phyloP scores from a whole-genome alignment of 257 asterid genomes.

The Gentiana macrophylla region DNA sequence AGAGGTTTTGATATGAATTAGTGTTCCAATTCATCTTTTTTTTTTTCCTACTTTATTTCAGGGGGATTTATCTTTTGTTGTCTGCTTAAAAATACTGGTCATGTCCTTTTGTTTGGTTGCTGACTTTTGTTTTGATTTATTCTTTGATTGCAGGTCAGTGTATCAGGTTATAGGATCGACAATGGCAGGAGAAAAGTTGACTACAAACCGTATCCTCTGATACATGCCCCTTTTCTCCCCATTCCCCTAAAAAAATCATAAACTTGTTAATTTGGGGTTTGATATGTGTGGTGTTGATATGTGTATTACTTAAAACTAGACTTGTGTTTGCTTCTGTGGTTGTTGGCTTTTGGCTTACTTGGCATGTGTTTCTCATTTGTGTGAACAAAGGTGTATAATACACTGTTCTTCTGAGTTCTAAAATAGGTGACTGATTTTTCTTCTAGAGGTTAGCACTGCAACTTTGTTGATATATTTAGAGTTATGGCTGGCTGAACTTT shows the following conservation, averaged over 20 bases:
- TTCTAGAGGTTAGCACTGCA: background rate
- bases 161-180: slow-evolving; percentile 21
- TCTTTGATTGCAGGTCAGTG: slow-evolving; percentile 20
- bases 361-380: no score
- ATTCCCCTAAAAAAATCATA: background rate
- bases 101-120: background rate
- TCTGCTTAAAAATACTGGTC: background rate
- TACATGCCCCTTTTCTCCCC: background rate
- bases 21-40: background rate
- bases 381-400: no score
- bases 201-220: slow-evolving; percentile 34
- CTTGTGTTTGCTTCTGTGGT: no score
- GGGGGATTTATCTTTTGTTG: background rate
- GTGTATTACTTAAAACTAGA: no score
- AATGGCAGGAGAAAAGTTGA: slow-evolving; percentile 54
- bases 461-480: no score
- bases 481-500: no score
- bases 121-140: background rate
- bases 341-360: no score
- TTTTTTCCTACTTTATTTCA: background rate
- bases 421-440: background rate
- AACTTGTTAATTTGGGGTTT: background rate
- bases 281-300: background rate
- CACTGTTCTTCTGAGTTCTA: no score
- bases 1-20: background rate